These are phyloP conservation scores for Ceratorhiza oryzae-sativae DNA, from an alignment of 1,284 basidiomycete genomes.

Conservation along the genomic window DNA sequence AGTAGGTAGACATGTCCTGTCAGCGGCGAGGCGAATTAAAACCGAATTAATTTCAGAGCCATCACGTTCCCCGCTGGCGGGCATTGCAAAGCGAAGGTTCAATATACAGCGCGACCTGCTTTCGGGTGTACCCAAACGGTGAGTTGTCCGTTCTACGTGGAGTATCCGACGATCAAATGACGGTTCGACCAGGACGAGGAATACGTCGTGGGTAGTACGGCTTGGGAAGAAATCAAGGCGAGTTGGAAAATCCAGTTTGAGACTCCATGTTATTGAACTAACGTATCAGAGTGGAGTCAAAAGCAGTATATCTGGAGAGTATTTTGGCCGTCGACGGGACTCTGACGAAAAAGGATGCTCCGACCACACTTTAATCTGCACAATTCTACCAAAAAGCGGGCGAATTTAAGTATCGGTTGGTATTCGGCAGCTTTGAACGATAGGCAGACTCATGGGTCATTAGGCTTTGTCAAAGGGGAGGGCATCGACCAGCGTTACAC, in stretches of 20 bases:
- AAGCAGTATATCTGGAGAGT: conserved; percentile 2
- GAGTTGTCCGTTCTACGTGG: background rate
- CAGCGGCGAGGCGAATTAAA: background rate
- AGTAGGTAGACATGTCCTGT: background rate
- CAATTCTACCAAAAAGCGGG: conserved; percentile 1
- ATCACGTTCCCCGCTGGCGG: conserved; percentile 20
- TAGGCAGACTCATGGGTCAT: background rate
- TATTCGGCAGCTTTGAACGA: background rate
- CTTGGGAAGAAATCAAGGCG: conserved; percentile 15
- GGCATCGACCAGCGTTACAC: conserved; percentile 14
- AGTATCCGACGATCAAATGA: background rate
- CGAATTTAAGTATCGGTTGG: conserved; percentile 12
- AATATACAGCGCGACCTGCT: background rate
- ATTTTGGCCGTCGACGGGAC: background rate
- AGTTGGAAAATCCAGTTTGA: background rate
- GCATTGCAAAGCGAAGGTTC: background rate
- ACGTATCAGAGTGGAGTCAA: background rate
- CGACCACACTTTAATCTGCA: conserved; percentile 1
- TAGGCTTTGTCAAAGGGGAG: conserved; percentile 27
- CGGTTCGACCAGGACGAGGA: background rate
- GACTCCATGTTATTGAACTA: background rate
- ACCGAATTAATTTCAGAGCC: background rate
- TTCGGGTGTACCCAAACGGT: conserved; percentile 14
- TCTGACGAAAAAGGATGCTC: conserved; percentile 2
- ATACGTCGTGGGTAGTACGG: background rate